Conservation (phyloP, 495 filamentous ascomycete species). For the Penicillium odoratum region DNA sequence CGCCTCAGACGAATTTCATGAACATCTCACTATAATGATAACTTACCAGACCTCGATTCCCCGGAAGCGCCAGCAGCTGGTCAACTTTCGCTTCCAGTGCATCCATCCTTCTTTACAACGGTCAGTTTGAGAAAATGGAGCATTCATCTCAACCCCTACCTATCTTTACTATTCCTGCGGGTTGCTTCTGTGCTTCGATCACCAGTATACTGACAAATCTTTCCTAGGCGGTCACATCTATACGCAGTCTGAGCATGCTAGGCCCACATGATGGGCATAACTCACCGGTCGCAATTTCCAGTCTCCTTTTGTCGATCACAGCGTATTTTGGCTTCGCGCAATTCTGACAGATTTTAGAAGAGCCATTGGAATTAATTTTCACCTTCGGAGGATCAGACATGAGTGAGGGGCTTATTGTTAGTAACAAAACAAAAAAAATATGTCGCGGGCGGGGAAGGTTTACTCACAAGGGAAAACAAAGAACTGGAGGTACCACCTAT, state of each 20-base stretch:
- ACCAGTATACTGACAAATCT: constrained; percentile 17
- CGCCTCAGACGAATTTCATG: not conserved
- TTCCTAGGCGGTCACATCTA: constrained; percentile 19
- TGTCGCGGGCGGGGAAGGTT: not conserved
- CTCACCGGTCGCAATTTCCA: not conserved
- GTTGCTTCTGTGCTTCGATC: constrained; percentile 2
- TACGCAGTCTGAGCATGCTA: not conserved
- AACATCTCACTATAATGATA: not conserved
- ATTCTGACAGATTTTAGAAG: constrained; percentile 23
- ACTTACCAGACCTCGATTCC: not conserved
- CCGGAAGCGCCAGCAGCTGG: constrained; percentile 12
- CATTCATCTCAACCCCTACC: not conserved
- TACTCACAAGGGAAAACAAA: not conserved
- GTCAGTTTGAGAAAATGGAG: not conserved
- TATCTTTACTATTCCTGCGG: not conserved
- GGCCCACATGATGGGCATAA: not conserved
- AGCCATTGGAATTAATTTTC: constrained; percentile 3
- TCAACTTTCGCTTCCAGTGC: constrained; percentile 21
- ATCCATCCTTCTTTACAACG: constrained; percentile 6
- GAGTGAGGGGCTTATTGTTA: not conserved
- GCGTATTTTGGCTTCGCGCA: constrained; percentile 25
- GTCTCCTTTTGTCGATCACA: not conserved
- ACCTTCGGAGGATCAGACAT: not conserved
- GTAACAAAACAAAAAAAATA: not conserved
- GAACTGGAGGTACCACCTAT: not conserved